These are phyloP conservation scores for Pythium insidiosum DNA, from an alignment of 352 stramenopile genomes.

Conservation along the genomic window DNA sequence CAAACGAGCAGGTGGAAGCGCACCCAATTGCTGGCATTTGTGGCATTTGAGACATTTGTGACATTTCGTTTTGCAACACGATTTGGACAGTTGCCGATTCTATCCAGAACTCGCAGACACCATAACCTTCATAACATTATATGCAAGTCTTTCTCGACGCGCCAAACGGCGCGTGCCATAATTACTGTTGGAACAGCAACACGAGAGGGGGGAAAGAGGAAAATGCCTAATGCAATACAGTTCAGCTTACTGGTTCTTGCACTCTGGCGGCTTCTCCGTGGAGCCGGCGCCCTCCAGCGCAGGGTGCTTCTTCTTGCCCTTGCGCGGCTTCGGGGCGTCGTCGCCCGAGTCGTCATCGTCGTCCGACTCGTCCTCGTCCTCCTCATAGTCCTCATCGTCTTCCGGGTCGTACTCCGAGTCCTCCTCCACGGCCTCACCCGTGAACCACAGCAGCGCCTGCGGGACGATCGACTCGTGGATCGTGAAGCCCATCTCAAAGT, in stretches of 20 bases:
- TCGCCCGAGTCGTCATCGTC: slow-evolving; percentile 63
- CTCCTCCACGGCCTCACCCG: slow-evolving; percentile 66
- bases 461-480: slow-evolving; percentile 86
- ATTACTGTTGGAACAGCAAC: slow-evolving; percentile 9
- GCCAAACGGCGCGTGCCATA: no score
- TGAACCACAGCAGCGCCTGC: slow-evolving; percentile 84
- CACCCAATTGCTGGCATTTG: no score
- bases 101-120: no score
- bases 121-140: slow-evolving; percentile 22
- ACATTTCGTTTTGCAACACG: no score
- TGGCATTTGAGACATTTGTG: no score
- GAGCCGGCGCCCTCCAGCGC: slow-evolving; percentile 53
- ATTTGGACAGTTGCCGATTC: no score
- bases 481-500: slow-evolving; percentile 84
- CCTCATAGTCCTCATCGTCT: slow-evolving; percentile 61
- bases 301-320: slow-evolving; percentile 75
- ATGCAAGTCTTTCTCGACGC: no score
- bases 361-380: slow-evolving; percentile 43
- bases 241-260: slow-evolving; percentile 80
- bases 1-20: no score
- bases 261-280: slow-evolving; percentile 81
- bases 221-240: background rate
- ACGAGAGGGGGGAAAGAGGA: background rate
- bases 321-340: slow-evolving; percentile 34
- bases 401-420: slow-evolving; percentile 81